These are phyloP conservation scores for Stachybotrys chartarum DNA, from an alignment of 2,329 filamentous ascomycete species.

Conservation along the genomic window DNA sequence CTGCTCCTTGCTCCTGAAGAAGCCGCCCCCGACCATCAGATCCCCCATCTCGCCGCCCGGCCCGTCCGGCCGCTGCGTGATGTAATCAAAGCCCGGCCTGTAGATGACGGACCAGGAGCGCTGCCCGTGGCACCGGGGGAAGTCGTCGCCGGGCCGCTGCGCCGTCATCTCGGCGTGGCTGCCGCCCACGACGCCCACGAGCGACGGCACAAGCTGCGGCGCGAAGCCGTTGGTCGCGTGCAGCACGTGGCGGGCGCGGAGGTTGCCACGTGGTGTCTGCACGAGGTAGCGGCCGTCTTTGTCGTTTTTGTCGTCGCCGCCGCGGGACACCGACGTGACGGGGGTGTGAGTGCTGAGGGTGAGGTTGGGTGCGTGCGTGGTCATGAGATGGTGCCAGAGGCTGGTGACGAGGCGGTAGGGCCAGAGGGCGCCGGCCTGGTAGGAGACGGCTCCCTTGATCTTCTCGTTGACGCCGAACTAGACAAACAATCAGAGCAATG, in stretches of 20 bases:
- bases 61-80: slow-evolving; percentile 35
- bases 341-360: slow-evolving; percentile 31
- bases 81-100: slow-evolving; percentile 40
- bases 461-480: slow-evolving; percentile 25
- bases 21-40: slow-evolving; percentile 48
- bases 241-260: slow-evolving; percentile 42
- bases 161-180: slow-evolving; percentile 42
- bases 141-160: slow-evolving; percentile 31
- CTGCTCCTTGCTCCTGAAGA: slow-evolving; percentile 31
- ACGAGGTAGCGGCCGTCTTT: slow-evolving; percentile 29
- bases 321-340: slow-evolving; percentile 19
- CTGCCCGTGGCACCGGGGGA: slow-evolving; percentile 20
- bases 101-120: slow-evolving; percentile 46
- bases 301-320: neutral
- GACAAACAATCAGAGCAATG: neutral
- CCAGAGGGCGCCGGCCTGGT: slow-evolving; percentile 41
- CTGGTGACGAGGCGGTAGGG: slow-evolving; percentile 42
- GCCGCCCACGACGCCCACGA: slow-evolving; percentile 37
- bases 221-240: slow-evolving; percentile 52
- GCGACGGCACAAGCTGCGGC: slow-evolving; percentile 40
- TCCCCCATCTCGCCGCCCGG: slow-evolving; percentile 27
- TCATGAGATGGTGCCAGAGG: slow-evolving; percentile 34
- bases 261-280: slow-evolving; percentile 33
- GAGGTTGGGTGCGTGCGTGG: slow-evolving; percentile 20
- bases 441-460: slow-evolving; percentile 34